Conservation (phyloP, 345 rosid species). For the Odontarrhena argentea region DNA sequence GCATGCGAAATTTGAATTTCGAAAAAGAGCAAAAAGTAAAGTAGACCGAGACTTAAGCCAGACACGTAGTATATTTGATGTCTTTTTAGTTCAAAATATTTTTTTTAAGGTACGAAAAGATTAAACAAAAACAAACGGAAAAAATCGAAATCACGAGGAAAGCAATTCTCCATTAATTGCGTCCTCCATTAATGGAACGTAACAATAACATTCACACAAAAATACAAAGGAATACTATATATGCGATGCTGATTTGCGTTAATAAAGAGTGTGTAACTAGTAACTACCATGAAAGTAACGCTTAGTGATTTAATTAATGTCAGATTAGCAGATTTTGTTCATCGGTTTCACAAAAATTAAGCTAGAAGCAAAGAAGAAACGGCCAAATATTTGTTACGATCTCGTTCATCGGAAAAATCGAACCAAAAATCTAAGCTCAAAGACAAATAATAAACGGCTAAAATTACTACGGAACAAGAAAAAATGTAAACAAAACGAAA, state of each 20-base stretch:
- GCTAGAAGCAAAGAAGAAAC: conserved; percentile 5
- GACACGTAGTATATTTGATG: conserved; percentile 5
- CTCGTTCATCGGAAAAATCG: not conserved
- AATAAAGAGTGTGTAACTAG: conserved; percentile 2
- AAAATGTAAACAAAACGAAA: too few relatives aligned
- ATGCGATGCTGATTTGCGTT: conserved; percentile 15
- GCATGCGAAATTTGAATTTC: conserved; percentile 38
- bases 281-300: conserved; percentile 19
- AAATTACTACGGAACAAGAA: too few relatives aligned
- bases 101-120: conserved; percentile 8
- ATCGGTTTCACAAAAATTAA: conserved; percentile 25
- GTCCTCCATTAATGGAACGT: conserved; percentile 20
- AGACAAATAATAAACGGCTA: too few relatives aligned
- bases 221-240: not conserved
- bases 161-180: conserved; percentile 11
- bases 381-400: not conserved
- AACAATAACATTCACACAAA: not conserved
- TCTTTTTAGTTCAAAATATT: conserved; percentile 25
- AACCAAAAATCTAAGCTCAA: not conserved
- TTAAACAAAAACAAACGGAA: conserved; percentile 10
- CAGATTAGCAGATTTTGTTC: conserved; percentile 14
- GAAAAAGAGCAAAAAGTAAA: conserved; percentile 33
- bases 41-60: conserved; percentile 1
- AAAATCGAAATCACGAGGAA: conserved; percentile 24
- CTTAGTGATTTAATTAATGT: conserved; percentile 9